Conservation (phyloP, 306 rosid species). For the Arachis stenosperma region DNA sequence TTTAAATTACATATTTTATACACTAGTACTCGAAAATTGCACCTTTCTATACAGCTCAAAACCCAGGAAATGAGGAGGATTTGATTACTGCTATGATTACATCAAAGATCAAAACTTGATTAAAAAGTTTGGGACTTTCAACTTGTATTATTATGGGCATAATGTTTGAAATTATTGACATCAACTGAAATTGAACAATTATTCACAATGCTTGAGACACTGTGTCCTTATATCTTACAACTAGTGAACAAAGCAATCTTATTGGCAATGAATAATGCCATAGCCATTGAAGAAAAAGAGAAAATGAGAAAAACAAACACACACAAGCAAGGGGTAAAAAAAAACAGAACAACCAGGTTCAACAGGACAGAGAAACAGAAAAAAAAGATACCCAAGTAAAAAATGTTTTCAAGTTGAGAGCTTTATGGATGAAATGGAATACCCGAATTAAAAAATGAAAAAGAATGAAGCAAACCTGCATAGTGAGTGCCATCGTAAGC, state of each 20-base stretch:
- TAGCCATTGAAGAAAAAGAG: neutral
- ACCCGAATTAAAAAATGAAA: neutral
- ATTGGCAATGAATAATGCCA: neutral
- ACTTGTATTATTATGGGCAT: neutral
- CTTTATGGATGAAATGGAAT: conserved; percentile 27
- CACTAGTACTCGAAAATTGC: conserved; percentile 14
- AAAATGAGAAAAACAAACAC: neutral
- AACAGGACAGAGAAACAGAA: conserved; percentile 2
- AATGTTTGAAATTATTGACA: conserved; percentile 14
- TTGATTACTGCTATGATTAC: neutral
- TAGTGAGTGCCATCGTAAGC: conserved; percentile 85
- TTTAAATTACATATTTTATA: conserved; percentile 3
- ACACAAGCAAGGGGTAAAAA: neutral
- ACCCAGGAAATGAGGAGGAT: conserved; percentile 4
- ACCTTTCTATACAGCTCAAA: conserved; percentile 29
- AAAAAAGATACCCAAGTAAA: neutral
- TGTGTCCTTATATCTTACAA: neutral
- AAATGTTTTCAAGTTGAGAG: conserved; percentile 11
- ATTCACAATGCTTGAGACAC: too few species aligned
- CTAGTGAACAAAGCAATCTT: neutral
- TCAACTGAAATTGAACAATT: conserved; percentile 3
- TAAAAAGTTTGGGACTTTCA: conserved; percentile 16
- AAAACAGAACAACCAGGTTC: neutral
- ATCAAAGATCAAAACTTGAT: conserved; percentile 16
- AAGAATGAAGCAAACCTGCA: conserved; percentile 54